phyloP scores from a whole-genome alignment of 768 basidiomycete species.

The Cubamyces sp. region DNA sequence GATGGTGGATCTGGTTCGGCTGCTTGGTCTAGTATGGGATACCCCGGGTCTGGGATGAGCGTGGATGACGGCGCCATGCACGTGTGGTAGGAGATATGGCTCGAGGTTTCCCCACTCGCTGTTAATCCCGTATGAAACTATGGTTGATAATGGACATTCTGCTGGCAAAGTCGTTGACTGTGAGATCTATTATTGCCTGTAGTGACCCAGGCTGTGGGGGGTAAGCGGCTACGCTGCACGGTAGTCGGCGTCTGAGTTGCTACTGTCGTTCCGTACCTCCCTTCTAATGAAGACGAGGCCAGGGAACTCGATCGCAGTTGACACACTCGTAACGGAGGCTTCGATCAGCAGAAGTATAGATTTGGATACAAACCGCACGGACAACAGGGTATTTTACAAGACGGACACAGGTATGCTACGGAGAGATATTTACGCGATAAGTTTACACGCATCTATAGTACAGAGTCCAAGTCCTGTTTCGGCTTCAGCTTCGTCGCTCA shows the following conservation, averaged over 20 bases:
- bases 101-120: slow-evolving; percentile 8
- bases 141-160: slow-evolving; percentile 8
- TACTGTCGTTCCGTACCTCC: too few species aligned
- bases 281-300: too few species aligned
- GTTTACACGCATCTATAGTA: slow-evolving; percentile 12
- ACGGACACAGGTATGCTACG: background rate
- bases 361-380: slow-evolving; percentile 10
- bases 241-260: too few species aligned
- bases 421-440: background rate
- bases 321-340: too few species aligned
- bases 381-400: slow-evolving; percentile 16
- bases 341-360: background rate
- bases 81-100: background rate
- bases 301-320: too few species aligned
- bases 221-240: too few species aligned
- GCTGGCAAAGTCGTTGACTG: too few species aligned
- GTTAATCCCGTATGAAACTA: slow-evolving; percentile 6
- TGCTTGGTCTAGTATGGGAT: slow-evolving; percentile 8
- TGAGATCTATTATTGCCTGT: too few species aligned
- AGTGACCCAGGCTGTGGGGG: too few species aligned
- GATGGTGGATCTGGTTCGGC: background rate
- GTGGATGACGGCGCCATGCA: background rate
- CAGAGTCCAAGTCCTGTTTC: background rate
- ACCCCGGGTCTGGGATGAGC: slow-evolving; percentile 2
- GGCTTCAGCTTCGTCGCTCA: background rate